Evolutionary conservation across 2,329 filamentous ascomycete genomes (phyloP).

Genomic region (Magnaporthiopsis poae): DNA sequence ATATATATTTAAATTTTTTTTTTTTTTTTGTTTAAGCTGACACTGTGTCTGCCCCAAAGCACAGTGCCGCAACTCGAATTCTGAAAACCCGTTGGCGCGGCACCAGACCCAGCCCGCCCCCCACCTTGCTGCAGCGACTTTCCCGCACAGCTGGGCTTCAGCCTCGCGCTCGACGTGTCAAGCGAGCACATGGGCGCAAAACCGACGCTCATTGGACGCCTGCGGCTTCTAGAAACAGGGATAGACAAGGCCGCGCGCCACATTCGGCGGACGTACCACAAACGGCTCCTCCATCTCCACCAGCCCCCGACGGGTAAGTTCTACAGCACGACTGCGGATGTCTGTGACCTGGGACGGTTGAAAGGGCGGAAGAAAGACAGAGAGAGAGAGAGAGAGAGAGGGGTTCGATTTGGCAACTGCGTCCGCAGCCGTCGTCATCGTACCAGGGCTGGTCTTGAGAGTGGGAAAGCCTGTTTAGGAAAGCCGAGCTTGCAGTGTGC

Average conservation of each 20-base stretch:
- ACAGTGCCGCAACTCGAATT: too few species aligned
- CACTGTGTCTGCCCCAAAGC: too few species aligned
- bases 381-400: background rate
- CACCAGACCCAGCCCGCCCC: background rate
- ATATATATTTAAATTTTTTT: too few species aligned
- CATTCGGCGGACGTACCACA: background rate
- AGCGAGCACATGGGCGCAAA: conserved; percentile 15
- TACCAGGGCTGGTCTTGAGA: background rate
- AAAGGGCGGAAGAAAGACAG: background rate
- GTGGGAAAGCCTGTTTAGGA: background rate
- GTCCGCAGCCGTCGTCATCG: background rate
- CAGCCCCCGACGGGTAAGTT: background rate
- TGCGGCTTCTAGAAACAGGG: background rate
- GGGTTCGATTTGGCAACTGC: background rate
- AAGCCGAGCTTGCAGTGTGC: background rate
- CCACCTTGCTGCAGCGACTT: background rate
- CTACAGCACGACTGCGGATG: background rate
- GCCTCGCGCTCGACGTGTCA: conserved; percentile 18
- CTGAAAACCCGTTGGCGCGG: background rate
- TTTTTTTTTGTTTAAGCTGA: too few species aligned
- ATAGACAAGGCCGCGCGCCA: background rate
- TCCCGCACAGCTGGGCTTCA: conserved; percentile 8
- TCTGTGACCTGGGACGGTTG: background rate
- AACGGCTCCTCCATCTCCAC: background rate
- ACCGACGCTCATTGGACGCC: conserved; percentile 14